A percentile compares a stretch with the other conserved stretches of the same genome.
These are phyloP conservation scores for Termitomyces sp. DNA, from an alignment of 768 basidiomycete species.

Conservation along the genomic window DNA sequence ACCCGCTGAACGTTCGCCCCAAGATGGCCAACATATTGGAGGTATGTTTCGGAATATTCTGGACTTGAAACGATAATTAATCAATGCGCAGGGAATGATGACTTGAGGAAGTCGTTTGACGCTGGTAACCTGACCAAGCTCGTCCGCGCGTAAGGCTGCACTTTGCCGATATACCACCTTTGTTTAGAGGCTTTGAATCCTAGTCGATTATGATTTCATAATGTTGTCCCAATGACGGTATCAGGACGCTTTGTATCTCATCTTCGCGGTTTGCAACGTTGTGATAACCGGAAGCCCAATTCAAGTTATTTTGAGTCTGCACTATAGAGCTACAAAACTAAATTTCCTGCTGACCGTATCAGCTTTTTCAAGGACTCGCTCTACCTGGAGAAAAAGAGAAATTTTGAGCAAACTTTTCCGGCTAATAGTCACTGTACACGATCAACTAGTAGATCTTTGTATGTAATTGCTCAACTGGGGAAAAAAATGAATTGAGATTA, in stretches of 20 bases:
- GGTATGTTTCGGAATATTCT: slow-evolving; percentile 27
- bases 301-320: neutral
- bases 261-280: too few relatives aligned
- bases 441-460: neutral
- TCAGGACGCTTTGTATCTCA: neutral
- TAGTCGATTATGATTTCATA: neutral
- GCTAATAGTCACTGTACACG: too few relatives aligned
- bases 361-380: neutral
- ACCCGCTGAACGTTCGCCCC: neutral
- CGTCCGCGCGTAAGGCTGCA: slow-evolving; percentile 24
- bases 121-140: slow-evolving; percentile 24
- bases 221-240: neutral
- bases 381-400: too few relatives aligned
- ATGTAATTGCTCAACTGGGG: neutral
- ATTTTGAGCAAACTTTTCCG: too few relatives aligned
- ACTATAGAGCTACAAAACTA: neutral
- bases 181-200: neutral
- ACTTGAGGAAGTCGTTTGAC: slow-evolving; percentile 25
- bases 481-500: neutral
- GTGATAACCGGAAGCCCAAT: neutral
- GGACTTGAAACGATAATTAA: neutral
- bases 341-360: neutral
- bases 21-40: slow-evolving; percentile 52
- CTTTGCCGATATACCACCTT: slow-evolving; percentile 1
- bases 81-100: slow-evolving; percentile 32